A percentile compares a stretch with the other conserved stretches of the same genome.
Conservation (phyloP, 352 stramenopile species). For the Sclerospora graminicola region DNA sequence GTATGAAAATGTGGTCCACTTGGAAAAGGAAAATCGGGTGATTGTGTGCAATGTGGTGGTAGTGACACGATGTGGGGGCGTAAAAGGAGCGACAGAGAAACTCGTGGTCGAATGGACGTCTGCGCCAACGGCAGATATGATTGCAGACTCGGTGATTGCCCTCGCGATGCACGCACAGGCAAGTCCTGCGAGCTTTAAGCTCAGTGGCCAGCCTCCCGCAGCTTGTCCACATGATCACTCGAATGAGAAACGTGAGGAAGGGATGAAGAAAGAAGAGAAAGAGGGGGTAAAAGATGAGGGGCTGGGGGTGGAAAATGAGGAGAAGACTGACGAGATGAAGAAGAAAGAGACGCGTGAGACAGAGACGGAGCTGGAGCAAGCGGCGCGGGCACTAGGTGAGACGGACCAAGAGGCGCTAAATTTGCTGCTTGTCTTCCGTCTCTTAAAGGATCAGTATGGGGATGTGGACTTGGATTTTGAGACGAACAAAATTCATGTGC, state of each 20-base stretch:
- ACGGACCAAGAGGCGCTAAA: constrained; percentile 76
- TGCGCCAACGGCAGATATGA: constrained; percentile 90
- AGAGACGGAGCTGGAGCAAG: constrained; percentile 35
- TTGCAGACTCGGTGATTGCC: constrained; percentile 93
- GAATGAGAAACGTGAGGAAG: constrained; percentile 22
- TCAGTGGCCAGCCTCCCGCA: constrained; percentile 59
- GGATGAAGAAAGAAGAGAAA: constrained; percentile 1
- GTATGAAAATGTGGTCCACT: constrained; percentile 60
- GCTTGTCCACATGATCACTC: constrained; percentile 76
- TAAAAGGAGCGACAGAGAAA: constrained; percentile 23
- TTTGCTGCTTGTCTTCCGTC: constrained; percentile 69
- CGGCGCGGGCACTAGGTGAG: constrained; percentile 51
- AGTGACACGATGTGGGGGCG: constrained; percentile 37
- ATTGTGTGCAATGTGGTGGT: constrained; percentile 66
- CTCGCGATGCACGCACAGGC: constrained; percentile 91
- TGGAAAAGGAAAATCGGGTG: constrained; percentile 47
- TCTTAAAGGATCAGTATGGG: constrained; percentile 82
- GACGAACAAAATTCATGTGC: constrained; percentile 83
- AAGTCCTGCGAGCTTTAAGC: constrained; percentile 73
- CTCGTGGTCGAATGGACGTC: constrained; percentile 84
- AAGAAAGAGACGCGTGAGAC: constrained; percentile 6
- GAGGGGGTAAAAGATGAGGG: constrained; percentile 7
- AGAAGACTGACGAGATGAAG: constrained; percentile 12
- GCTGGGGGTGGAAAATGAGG: neutral
- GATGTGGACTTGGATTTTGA: constrained; percentile 80